A percentile compares a stretch with the other conserved stretches of the same genome.
These are phyloP conservation scores for Fagopyrum homotropicum DNA, from an alignment of 148 eudicot species.

Conservation along the genomic window DNA sequence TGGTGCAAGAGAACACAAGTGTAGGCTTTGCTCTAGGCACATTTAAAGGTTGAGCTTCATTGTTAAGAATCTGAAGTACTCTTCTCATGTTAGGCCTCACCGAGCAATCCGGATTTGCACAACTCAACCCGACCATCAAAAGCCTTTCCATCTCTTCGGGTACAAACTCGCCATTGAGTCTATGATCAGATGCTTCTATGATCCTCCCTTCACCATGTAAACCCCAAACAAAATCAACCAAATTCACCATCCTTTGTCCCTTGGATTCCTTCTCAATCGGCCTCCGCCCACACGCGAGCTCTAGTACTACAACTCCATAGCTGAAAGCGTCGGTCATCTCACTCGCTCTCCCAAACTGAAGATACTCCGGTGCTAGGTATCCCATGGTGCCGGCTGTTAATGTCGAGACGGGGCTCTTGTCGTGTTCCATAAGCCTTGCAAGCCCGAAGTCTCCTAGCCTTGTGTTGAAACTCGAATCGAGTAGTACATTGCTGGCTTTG, in stretches of 20 bases:
- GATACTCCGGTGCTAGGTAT: conserved; percentile 52
- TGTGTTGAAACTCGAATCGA: conserved; percentile 60
- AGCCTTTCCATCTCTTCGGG: conserved; percentile 45
- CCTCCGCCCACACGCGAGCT: conserved; percentile 67
- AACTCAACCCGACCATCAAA: conserved; percentile 63
- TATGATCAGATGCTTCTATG: conserved; percentile 43
- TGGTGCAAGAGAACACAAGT: conserved; percentile 49
- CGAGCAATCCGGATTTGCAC: conserved; percentile 63
- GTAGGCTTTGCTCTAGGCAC: conserved; percentile 58
- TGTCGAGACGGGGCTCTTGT: conserved; percentile 62
- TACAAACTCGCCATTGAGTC: conserved; percentile 46
- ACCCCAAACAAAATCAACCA: conserved; percentile 84
- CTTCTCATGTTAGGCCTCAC: conserved; percentile 76
- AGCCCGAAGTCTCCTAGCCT: conserved; percentile 68
- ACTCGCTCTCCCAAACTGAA: conserved; percentile 53
- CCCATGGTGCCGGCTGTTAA: conserved; percentile 38
- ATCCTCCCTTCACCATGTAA: conserved; percentile 54
- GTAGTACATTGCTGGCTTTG: conserved; percentile 26
- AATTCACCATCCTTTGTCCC: conserved; percentile 33
- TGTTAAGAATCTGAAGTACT: conserved; percentile 62
- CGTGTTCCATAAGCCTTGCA: conserved; percentile 61
- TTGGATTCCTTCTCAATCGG: conserved; percentile 42
- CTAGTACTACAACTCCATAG: conserved; percentile 67
- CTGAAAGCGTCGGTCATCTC: conserved; percentile 73
- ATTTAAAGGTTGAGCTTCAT: conserved; percentile 37